Percentiles rank a stretch among this genome's conserved stretches.
Evolutionary conservation across 208 protist genomes (phyloP).

Genomic region (Trypanosoma cruzi): DNA sequence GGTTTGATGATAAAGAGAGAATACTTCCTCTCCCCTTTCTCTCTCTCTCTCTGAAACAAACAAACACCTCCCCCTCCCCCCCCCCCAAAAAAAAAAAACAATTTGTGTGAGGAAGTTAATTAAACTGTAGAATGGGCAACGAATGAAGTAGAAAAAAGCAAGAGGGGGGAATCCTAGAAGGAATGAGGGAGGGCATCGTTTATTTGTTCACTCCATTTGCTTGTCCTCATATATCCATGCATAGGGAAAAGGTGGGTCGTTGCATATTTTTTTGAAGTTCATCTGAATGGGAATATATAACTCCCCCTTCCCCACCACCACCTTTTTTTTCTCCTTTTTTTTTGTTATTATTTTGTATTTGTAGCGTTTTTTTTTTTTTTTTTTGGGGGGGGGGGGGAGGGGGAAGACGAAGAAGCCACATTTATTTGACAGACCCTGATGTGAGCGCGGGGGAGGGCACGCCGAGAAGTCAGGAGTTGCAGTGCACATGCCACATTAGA

Average conservation of each 20-base stretch:
- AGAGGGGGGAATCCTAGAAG: background rate
- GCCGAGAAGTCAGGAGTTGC: background rate
- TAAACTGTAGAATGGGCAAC: background rate
- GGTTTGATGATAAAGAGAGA: background rate
- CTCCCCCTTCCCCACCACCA: too few species aligned
- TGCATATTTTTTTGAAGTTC: background rate
- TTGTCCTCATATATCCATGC: background rate
- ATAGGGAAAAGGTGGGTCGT: background rate
- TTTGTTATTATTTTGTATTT: background rate
- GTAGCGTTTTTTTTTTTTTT: slow-evolving; percentile 3
- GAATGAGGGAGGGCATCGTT: background rate
- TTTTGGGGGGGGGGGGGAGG: background rate
- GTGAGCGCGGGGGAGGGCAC: background rate
- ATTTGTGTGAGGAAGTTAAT: background rate
- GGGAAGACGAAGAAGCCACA: background rate
- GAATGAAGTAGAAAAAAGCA: slow-evolving; percentile 5
- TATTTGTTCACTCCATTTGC: background rate
- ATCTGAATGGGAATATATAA: background rate
- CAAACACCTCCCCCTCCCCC: too few species aligned
- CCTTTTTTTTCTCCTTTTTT: too few species aligned
- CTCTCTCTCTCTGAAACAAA: background rate
- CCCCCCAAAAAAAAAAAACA: background rate
- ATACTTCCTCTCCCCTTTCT: background rate
- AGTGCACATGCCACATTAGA: background rate
- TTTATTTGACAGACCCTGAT: background rate